Conservation (phyloP, 2,329 filamentous ascomycete genomes). For the Nigrospora sphaerica region DNA sequence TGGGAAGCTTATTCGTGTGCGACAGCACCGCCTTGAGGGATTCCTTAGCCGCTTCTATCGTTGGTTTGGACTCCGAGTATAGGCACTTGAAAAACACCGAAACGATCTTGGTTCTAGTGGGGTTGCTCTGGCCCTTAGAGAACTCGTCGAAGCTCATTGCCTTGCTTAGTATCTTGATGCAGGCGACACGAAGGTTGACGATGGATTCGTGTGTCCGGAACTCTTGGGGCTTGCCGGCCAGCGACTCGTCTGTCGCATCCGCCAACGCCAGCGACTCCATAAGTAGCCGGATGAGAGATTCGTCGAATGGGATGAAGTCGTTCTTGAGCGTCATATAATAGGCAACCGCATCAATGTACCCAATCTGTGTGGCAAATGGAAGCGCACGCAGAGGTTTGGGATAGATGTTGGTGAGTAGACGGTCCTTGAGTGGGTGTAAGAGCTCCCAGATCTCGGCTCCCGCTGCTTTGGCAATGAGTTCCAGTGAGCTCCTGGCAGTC, state of each 20-base stretch:
- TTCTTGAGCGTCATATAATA: conserved; percentile 87
- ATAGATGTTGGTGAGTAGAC: conserved; percentile 85
- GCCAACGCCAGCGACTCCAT: conserved; percentile 91
- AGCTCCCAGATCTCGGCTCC: conserved; percentile 79
- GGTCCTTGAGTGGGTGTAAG: conserved; percentile 82
- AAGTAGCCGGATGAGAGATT: conserved; percentile 80
- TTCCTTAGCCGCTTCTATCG: conserved; percentile 88
- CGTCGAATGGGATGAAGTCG: conserved; percentile 86
- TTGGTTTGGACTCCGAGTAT: conserved; percentile 86
- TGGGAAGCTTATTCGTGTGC: conserved; percentile 85
- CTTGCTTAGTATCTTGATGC: conserved; percentile 85
- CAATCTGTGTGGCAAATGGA: conserved; percentile 92
- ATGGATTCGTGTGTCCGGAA: conserved; percentile 95
- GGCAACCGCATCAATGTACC: conserved; percentile 95
- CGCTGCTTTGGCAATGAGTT: conserved; percentile 72
- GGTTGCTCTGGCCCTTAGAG: conserved; percentile 63
- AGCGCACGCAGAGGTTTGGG: conserved; percentile 89
- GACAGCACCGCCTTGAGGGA: conserved; percentile 82
- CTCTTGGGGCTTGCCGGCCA: conserved; percentile 88
- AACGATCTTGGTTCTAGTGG: conserved; percentile 67
- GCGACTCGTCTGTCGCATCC: conserved; percentile 86
- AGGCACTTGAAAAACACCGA: conserved; percentile 96
- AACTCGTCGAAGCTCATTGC: conserved; percentile 94
- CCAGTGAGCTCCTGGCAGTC: conserved; percentile 74
- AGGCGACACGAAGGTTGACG: conserved; percentile 83